Percentiles rank a stretch among this genome's conserved stretches.
Conservation (phyloP, 73 alveolate genomes). For the Durusdinium trenchii region DNA sequence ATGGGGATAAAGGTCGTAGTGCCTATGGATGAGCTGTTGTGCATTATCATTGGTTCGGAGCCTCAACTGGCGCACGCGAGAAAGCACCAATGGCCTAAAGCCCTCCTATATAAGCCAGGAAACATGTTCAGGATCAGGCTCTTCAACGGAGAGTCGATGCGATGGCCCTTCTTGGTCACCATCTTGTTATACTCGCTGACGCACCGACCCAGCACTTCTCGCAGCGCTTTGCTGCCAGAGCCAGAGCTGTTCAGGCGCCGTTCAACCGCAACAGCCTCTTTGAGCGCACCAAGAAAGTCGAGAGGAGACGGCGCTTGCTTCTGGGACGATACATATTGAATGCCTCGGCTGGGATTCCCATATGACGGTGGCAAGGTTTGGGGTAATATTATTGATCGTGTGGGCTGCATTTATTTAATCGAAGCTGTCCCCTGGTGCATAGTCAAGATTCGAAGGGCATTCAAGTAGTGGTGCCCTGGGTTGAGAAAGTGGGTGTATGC, state of each 20-base stretch:
- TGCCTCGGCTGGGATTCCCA: not conserved
- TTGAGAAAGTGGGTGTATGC: not conserved
- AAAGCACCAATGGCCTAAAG: not conserved
- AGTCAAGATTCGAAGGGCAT: conserved; percentile 3
- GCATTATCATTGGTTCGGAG: not conserved
- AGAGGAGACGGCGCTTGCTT: not conserved
- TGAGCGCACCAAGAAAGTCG: not conserved
- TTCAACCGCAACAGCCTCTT: not conserved
- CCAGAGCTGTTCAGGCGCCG: not conserved
- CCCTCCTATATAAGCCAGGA: not conserved
- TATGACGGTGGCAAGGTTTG: too few relatives aligned
- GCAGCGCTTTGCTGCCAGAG: not conserved
- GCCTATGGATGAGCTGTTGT: not conserved
- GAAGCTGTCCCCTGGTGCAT: too few relatives aligned
- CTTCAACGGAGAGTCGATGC: not conserved
- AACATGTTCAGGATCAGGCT: not conserved
- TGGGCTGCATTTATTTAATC: too few relatives aligned
- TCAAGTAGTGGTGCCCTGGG: not conserved
- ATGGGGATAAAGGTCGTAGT: not conserved
- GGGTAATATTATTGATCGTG: too few relatives aligned
- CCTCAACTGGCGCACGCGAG: not conserved
- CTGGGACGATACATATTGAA: not conserved
- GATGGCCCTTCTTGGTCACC: not conserved
- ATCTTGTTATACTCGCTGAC: conserved; percentile 26
- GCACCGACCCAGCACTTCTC: not conserved